Base-by-base conservation (phyloP, 306 rosid species). In the Quercus gilva region DNA sequence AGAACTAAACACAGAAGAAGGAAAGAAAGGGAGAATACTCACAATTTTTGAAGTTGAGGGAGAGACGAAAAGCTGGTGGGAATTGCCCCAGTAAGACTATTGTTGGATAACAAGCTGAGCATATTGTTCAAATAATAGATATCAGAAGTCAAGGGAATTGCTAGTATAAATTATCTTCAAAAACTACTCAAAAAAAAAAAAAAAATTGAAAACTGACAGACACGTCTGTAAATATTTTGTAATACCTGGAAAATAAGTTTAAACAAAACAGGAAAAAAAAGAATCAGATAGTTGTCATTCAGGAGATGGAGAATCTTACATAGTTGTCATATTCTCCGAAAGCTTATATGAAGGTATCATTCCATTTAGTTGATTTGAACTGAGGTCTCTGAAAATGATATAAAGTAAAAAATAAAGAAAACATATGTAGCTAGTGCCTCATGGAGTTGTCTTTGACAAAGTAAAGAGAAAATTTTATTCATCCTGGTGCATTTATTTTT, bases 21-120 rank as follows among this genome's bases (percentile, higher is more conserved):
- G 64, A 74, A 43, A 74, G 64, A 41, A 79, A 65, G 63, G 43
- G 20, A 64, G 57, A 74, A 52, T 43, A 67, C 98, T 91, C 79
- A 96, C 98, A 96, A 76, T 79, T 33, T 85, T 80, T 96, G 99
- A 88, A 93, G 96, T 31, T 0, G 53, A 19, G 91, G 85, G 72
- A 96, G 91, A 76, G 19, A 64, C 20, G 94, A 83, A 85, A 90
- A 86, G 83, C 68, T 79, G 79, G 91, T n/a, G 25, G 99, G 97
- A 85, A 96, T 87, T 37, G 70, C 60, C 79, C 93, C 98, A 28
- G 82, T 85, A 35, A 96, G 93, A 26, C 5, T 71, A 90, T 96
- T 96, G 90, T 90, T 76, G 23, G 98, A 96, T 78, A 96, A 87
- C 71, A 80, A 81, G 49, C 98, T 96, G 97, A 83, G 70, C 45